Percentiles rank a stretch among this genome's conserved stretches.
phyloP scores from a whole-genome alignment of 331 rosid genomes.

The Rosa hybrid region DNA sequence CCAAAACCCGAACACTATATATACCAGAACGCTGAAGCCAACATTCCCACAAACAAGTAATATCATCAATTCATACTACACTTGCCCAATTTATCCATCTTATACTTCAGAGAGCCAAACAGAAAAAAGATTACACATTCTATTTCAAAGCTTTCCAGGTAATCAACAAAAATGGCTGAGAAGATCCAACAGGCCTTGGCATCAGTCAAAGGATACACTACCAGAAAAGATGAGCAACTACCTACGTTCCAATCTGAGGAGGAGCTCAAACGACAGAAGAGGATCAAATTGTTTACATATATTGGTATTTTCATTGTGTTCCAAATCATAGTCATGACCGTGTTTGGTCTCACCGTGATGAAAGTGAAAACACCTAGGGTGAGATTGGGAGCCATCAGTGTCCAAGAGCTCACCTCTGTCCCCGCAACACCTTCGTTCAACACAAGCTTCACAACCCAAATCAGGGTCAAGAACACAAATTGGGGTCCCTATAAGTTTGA shows the following conservation, averaged over 20 bases:
- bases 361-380: slow-evolving; percentile 20
- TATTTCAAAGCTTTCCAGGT: neutral
- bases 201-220: neutral
- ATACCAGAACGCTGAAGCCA: neutral
- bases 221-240: neutral
- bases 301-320: slow-evolving; percentile 14
- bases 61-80: neutral
- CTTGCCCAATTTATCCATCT: neutral
- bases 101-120: neutral
- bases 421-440: neutral
- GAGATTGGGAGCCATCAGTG: neutral
- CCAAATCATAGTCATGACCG: slow-evolving; percentile 10
- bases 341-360: slow-evolving; percentile 14
- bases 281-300: slow-evolving; percentile 1
- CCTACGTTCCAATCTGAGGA: neutral
- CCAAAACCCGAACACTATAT: neutral
- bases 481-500: slow-evolving; percentile 25
- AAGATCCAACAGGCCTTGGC: slow-evolving; percentile 3
- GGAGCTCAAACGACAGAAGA: slow-evolving; percentile 20
- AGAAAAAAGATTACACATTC: neutral
- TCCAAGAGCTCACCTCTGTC: neutral
- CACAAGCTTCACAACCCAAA: slow-evolving; percentile 8
- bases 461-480: slow-evolving; percentile 11
- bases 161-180: neutral
- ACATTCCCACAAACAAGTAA: neutral